These are phyloP conservation scores for Pseudozyma tsukubaensis DNA, from an alignment of 1,284 basidiomycete species.

Conservation along the genomic window DNA sequence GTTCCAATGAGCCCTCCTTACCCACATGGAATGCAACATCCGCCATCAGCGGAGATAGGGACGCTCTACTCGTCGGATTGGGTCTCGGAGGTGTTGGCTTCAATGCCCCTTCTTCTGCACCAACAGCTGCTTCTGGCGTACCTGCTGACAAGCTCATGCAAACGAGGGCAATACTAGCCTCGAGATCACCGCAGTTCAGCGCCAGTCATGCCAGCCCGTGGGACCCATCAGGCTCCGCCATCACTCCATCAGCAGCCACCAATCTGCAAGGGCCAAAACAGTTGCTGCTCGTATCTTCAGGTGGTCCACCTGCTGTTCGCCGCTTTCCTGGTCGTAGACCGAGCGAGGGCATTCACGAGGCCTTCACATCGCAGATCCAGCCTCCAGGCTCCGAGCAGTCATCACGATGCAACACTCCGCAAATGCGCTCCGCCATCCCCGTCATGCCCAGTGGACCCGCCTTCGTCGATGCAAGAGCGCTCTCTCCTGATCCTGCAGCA, in stretches of 20 bases:
- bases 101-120: slow-evolving; percentile 5
- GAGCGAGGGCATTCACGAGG: slow-evolving; percentile 25
- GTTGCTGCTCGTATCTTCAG: slow-evolving; percentile 34
- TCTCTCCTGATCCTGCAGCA: slow-evolving; percentile 18
- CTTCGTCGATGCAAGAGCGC: slow-evolving; percentile 19
- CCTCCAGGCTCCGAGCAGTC: slow-evolving; percentile 10
- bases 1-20: slow-evolving; percentile 15
- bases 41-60: slow-evolving; percentile 21
- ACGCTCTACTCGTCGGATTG: slow-evolving; percentile 36
- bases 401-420: slow-evolving; percentile 34
- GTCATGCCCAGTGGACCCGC: slow-evolving; percentile 44
- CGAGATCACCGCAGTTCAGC: slow-evolving; percentile 22
- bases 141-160: slow-evolving; percentile 16
- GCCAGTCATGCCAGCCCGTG: neutral
- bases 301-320: slow-evolving; percentile 28
- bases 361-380: slow-evolving; percentile 8
- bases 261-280: slow-evolving; percentile 31
- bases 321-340: slow-evolving; percentile 34
- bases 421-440: slow-evolving; percentile 39
- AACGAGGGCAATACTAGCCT: slow-evolving; percentile 5
- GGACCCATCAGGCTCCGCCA: slow-evolving; percentile 4
- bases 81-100: slow-evolving; percentile 26
- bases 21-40: slow-evolving; percentile 22
- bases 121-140: neutral
- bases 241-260: neutral